Percentiles rank a stretch among this genome's conserved stretches.
Evolutionary conservation across 371 early-diverging fungal species (phyloP).

Genomic region (Mycotypha africana): DNA sequence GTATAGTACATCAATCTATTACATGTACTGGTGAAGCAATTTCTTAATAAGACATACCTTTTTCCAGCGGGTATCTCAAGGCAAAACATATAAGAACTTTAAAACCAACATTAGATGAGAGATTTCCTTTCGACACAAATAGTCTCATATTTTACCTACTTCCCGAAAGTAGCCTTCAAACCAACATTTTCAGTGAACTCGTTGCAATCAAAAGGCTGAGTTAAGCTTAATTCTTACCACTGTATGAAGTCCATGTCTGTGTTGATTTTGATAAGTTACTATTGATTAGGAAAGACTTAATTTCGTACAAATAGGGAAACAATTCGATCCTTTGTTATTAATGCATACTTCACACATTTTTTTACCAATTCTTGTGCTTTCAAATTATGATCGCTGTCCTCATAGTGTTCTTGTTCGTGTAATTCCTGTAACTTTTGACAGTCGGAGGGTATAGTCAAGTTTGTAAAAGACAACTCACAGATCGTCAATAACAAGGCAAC

Average conservation of each 20-base stretch:
- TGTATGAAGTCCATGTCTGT: constrained; percentile 23
- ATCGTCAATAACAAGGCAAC: constrained; percentile 17
- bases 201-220: no score
- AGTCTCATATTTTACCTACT: constrained; percentile 9
- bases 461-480: constrained; percentile 12
- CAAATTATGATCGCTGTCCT: no score
- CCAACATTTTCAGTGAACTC: no score
- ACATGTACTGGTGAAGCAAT: no score
- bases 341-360: no score
- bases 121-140: no score
- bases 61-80: constrained; percentile 17
- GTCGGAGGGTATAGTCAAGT: constrained; percentile 1
- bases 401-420: background rate
- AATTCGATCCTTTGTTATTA: no score
- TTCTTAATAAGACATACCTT: constrained; percentile 7
- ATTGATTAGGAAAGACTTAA: background rate
- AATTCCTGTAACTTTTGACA: background rate
- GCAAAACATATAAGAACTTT: constrained; percentile 24
- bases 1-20: no score
- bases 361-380: no score
- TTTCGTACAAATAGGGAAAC: background rate
- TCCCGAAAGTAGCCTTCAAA: constrained; percentile 22
- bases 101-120: no score
- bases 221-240: no score
- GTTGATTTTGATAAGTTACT: constrained; percentile 13